Evolutionary conservation across 1,284 basidiomycete genomes (phyloP), one percentile per base, ranked within the genome.

Genomic region (Acaromyces ingoldii): DNA sequence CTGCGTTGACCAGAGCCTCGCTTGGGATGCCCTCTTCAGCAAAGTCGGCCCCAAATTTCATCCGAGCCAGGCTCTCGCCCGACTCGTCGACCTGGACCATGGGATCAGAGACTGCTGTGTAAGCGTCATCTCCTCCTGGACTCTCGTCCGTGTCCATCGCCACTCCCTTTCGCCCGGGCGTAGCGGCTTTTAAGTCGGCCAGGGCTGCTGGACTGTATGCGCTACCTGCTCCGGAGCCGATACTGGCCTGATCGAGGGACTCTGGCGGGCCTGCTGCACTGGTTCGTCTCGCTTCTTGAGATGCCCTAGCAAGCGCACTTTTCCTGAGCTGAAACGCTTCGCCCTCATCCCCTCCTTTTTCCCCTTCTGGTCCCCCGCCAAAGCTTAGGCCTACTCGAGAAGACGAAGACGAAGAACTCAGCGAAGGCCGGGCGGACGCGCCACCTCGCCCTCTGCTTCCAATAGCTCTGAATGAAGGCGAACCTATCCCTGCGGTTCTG

Each of bases 1-100:
- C 66, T 37, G 66, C 61, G 6, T 53, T 54, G 17, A 69, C 61
- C 11, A 55, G 50, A 39, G 52, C 51, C 41, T 62, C 62, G 54
- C 57, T 65, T 6, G 66, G 66, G 22, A 69, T 66, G 5, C 22
- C 21, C 11, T 42, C 53, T 22, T 54, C 39, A 15, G 49, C 49
- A 17, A 53, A 54, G 44, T 34, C 37, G 17, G 45, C 49, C 28
- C 39, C 34, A 31, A 36, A 33, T n/a, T 55, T 29, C 24, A 33
- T 11, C 21, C 42, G n/a, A 11, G 26, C 25, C 6, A 45, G 13
- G 13, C 25, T 4, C 13, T 45, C 22, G 11, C 41, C 42, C 30
- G 15, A 11, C 28, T 9, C 11, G 31, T 51, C 48, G 17, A 24
- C 39, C 19, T 55, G 37, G 15, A 26, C 24, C 30, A 42, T 55